phyloP scores from a whole-genome alignment of 106 monocot species.

The Apostasia shenzhenica region DNA sequence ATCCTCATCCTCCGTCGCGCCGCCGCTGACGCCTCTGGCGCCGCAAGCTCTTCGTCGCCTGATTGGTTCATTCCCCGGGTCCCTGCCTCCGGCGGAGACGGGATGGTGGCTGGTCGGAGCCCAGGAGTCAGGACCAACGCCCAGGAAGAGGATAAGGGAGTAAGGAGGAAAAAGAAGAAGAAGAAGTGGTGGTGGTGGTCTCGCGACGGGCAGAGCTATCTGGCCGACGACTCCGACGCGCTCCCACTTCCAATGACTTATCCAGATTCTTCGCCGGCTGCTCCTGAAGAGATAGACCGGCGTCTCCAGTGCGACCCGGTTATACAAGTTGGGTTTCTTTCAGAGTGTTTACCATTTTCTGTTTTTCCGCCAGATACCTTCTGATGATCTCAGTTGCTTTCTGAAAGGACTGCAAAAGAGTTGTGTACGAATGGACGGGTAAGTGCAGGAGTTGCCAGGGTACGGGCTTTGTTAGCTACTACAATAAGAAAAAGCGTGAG shows the following conservation, averaged over 20 bases:
- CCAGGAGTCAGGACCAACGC: constrained; percentile 39
- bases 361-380: background rate
- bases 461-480: constrained; percentile 68
- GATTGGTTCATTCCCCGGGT: constrained; percentile 60
- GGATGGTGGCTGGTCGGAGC: constrained; percentile 6
- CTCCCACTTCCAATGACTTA: constrained; percentile 67
- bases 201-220: constrained; percentile 56
- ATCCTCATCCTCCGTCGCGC: constrained; percentile 20
- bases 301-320: constrained; percentile 57
- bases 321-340: constrained; percentile 29
- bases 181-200: constrained; percentile 93
- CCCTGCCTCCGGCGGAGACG: constrained; percentile 1
- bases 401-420: constrained; percentile 57
- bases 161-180: constrained; percentile 30
- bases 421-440: constrained; percentile 82
- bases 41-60: constrained; percentile 21
- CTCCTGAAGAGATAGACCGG: constrained; percentile 51
- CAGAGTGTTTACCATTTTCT: background rate
- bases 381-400: background rate
- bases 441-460: constrained; percentile 92
- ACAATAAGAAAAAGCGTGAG: constrained; percentile 56
- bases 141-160: constrained; percentile 17
- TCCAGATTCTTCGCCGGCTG: constrained; percentile 42
- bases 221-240: constrained; percentile 40
- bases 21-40: constrained; percentile 24